phyloP scores from a whole-genome alignment of 148 eudicot genomes.

The Vaccinium vitisidaea region DNA sequence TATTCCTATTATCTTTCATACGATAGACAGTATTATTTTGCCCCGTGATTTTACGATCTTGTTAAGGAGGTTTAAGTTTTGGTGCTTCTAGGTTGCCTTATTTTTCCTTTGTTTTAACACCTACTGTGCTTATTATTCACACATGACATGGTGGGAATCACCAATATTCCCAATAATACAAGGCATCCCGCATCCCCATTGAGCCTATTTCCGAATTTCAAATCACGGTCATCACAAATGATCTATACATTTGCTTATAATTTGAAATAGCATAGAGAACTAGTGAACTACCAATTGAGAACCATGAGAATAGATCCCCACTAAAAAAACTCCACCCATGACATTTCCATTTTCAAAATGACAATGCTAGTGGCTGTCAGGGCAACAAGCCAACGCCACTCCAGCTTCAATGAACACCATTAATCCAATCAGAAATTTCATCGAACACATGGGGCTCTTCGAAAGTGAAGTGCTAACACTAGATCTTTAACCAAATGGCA shows the following conservation, averaged over 20 bases:
- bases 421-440: conserved; percentile 29
- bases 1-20: background rate
- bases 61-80: background rate
- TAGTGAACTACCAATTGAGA: background rate
- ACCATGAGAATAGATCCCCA: background rate
- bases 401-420: background rate
- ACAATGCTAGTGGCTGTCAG: too few species aligned
- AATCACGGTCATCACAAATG: background rate
- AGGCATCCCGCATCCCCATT: background rate
- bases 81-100: background rate
- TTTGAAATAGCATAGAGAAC: background rate
- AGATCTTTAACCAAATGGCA: background rate
- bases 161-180: background rate
- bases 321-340: background rate
- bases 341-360: background rate
- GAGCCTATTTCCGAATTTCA: background rate
- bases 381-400: background rate
- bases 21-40: background rate
- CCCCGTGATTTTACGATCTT: background rate
- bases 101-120: background rate
- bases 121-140: background rate
- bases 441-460: conserved; percentile 43
- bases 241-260: background rate
- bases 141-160: background rate
- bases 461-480: background rate